Base-by-base conservation (phyloP, 768 basidiomycete species). In the Hericium erinaceus region DNA sequence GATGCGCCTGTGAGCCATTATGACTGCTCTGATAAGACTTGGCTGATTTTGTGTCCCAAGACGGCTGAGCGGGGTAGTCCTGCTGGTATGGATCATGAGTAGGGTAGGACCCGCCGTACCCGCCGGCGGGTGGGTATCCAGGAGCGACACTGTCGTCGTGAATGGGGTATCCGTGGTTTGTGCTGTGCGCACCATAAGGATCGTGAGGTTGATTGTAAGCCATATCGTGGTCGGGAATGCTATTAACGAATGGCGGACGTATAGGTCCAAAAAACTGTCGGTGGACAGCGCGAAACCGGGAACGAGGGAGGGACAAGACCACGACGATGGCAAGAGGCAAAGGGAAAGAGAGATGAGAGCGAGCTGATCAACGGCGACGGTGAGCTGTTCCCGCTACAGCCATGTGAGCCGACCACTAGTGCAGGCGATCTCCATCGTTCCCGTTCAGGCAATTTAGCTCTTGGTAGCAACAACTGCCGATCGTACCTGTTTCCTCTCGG, bases 1-100 rank as follows among this genome's bases (percentile, higher is more conserved):
- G 81, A 66, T 89, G 87, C 26, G 75, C 80, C 64, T 89, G 86
- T 4, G 89, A 90, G 69, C 85, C 82, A 62, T 76, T 77, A 64
- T 77, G 80, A 68, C 78, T 80, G 64, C 84, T 85, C 67, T 83
- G 77, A 67, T 80, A 80, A 26, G 85, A 87, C 58, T 83, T 81
- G 52, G 67, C 20, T 20, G 85, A 87, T 59, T 83, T 81, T 50
- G 67, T 18, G 20, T 80, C 79, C 79, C 78, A 80, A 55, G 63
- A 61, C 22, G 61, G 46, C 18, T 64, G 51, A 11, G 48, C 33
- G 37, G 69, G 69, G 59, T 70, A 64, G 16, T 62, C 59, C 24
- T 58, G 54, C 44, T 60, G 57, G 18, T 57, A 24, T 15, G 49
- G 52, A 24, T 58, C 46, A 55, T 48, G 41, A 33, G 38, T 22